Evolutionary conservation across 1,139 yeast species (phyloP).

Genomic region (Geotrichum australiense): DNA sequence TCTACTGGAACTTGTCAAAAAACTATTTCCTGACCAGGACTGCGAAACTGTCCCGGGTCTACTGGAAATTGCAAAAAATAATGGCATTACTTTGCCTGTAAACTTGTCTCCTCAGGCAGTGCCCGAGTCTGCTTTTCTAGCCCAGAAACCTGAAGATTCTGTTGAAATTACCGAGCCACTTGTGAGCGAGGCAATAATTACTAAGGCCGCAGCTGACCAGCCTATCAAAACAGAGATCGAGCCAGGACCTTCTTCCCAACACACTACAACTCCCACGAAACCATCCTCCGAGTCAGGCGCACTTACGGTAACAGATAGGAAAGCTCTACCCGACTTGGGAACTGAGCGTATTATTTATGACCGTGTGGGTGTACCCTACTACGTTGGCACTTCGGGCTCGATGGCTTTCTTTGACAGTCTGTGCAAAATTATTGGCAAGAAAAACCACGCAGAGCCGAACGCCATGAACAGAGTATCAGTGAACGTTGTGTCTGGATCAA

Average conservation of each 20-base stretch:
- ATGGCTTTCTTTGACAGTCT: slow-evolving; percentile 19
- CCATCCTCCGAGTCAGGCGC: background rate
- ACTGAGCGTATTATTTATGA: slow-evolving; percentile 17
- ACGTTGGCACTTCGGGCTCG: slow-evolving; percentile 18
- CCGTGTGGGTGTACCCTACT: slow-evolving; percentile 17
- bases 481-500: background rate
- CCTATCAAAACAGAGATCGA: background rate
- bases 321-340: slow-evolving; percentile 16
- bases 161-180: background rate
- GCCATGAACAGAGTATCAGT: background rate
- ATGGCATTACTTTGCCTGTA: slow-evolving; percentile 10
- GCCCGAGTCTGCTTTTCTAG: slow-evolving; percentile 12
- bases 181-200: background rate
- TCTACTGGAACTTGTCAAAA: slow-evolving; percentile 9
- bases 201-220: background rate
- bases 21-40: slow-evolving; percentile 15
- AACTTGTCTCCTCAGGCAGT: slow-evolving; percentile 13
- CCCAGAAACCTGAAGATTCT: background rate
- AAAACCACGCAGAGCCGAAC: slow-evolving; percentile 5
- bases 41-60: slow-evolving; percentile 14
- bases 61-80: slow-evolving; percentile 6
- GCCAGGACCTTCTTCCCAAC: background rate
- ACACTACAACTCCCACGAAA: background rate
- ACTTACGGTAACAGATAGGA: slow-evolving; percentile 2
- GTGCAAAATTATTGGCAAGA: slow-evolving; percentile 18